Evolutionary conservation across 306 rosid genomes (phyloP).

Genomic region (Biancaea sappan): DNA sequence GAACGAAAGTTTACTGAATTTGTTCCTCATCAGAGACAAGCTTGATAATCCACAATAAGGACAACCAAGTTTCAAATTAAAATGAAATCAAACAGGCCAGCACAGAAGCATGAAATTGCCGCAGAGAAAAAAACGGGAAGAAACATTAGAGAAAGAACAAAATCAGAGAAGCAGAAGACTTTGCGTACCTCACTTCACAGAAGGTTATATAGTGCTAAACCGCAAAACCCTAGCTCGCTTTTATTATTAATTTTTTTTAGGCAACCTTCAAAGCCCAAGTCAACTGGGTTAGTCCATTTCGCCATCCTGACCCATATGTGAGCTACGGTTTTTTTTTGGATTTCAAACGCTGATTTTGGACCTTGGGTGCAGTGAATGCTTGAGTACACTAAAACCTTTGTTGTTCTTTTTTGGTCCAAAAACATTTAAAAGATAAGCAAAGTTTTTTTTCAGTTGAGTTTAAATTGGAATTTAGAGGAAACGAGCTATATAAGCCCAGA

Average conservation of each 20-base stretch:
- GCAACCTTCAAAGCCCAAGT: not conserved
- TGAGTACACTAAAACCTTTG: no score
- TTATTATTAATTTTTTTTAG: not conserved
- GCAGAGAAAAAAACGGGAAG: not conserved
- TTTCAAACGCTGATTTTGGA: no score
- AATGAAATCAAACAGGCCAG: not conserved
- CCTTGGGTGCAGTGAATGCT: no score
- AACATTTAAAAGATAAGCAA: no score
- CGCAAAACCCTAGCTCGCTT: not conserved
- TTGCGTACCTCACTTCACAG: not conserved
- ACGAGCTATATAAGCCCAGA: no score
- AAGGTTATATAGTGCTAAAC: not conserved
- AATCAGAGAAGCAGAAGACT: not conserved
- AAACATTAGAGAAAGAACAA: not conserved
- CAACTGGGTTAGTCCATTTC: not conserved
- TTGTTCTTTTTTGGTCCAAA: no score
- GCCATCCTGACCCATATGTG: not conserved
- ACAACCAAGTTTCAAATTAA: not conserved
- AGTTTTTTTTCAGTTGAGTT: no score
- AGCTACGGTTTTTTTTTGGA: no score
- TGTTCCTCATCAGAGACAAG: conserved; percentile 36
- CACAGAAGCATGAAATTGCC: not conserved
- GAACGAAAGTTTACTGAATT: conserved; percentile 46
- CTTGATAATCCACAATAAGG: not conserved
- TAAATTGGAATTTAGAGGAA: no score